Evolutionary conservation across 345 rosid genomes (phyloP).

Genomic region (Gynandropsis gynandra): DNA sequence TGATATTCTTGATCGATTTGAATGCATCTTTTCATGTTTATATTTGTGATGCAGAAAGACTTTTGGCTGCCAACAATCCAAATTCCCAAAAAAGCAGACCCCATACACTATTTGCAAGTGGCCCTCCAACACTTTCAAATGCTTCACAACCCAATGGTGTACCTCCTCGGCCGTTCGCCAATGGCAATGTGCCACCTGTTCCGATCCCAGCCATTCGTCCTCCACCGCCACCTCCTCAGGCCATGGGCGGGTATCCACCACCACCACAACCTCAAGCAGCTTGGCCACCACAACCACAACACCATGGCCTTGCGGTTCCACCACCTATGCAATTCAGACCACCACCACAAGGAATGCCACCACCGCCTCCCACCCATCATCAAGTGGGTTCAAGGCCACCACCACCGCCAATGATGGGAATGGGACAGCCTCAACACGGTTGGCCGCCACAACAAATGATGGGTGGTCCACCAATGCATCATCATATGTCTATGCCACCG

Average conservation of each 20-base stretch:
- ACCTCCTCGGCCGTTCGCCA: constrained; percentile 67
- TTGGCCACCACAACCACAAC: constrained; percentile 74
- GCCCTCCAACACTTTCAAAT: constrained; percentile 60
- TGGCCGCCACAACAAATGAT: constrained; percentile 47
- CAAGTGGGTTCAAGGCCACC: constrained; percentile 46
- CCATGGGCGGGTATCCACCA: constrained; percentile 21
- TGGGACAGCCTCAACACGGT: constrained; percentile 56
- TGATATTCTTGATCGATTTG: not conserved
- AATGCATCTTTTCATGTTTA: not conserved
- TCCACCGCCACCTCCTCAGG: constrained; percentile 75
- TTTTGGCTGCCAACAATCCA: constrained; percentile 94
- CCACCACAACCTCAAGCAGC: constrained; percentile 49
- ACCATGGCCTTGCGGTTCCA: constrained; percentile 56
- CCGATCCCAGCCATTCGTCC: constrained; percentile 49
- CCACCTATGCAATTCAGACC: constrained; percentile 71
- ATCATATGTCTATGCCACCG: constrained; percentile 69
- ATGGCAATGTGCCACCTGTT: constrained; percentile 48
- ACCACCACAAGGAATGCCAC: constrained; percentile 62
- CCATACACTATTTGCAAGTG: constrained; percentile 87
- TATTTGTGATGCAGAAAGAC: constrained; percentile 60
- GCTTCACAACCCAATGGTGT: constrained; percentile 57
- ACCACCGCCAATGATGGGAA: constrained; percentile 75
- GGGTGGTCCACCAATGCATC: constrained; percentile 42
- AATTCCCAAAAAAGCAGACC: constrained; percentile 79
- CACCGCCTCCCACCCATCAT: constrained; percentile 46